Evolutionary conservation across 2,329 filamentous ascomycete genomes (phyloP).

Genomic region (Penicillium sclerotigenum): DNA sequence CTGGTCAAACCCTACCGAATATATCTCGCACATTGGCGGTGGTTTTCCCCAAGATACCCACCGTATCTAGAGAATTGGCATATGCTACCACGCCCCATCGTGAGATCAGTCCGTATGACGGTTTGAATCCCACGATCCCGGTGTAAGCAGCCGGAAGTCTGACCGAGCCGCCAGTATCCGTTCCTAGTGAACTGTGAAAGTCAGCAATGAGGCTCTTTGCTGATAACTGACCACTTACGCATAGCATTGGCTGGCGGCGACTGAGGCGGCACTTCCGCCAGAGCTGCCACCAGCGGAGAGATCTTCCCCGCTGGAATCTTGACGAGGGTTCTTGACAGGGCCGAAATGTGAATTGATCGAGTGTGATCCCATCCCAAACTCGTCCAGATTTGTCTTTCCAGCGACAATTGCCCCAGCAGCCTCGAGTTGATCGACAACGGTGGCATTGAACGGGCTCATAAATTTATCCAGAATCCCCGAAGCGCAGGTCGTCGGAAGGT

Average conservation of each 20-base stretch:
- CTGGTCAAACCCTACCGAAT: constrained; percentile 41
- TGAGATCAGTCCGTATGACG: constrained; percentile 83
- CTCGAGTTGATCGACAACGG: constrained; percentile 68
- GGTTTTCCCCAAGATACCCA: constrained; percentile 67
- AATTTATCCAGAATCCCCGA: constrained; percentile 71
- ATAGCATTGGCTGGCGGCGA: constrained; percentile 62
- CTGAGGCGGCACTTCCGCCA: constrained; percentile 85
- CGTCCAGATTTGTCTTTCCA: constrained; percentile 90
- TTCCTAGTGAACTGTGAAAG: constrained; percentile 68
- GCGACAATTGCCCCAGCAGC: constrained; percentile 61
- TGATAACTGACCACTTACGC: constrained; percentile 42
- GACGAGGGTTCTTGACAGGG: constrained; percentile 56
- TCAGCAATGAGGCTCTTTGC: neutral
- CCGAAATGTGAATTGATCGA: constrained; percentile 67
- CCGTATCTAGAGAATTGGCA: constrained; percentile 88
- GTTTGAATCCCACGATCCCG: constrained; percentile 80
- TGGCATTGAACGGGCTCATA: constrained; percentile 75
- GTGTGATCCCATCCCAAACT: constrained; percentile 93
- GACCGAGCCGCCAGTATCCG: constrained; percentile 89
- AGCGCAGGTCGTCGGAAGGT: constrained; percentile 75
- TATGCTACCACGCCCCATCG: constrained; percentile 86
- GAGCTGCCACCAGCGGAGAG: constrained; percentile 84
- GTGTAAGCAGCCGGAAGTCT: constrained; percentile 85
- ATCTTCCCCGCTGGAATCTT: constrained; percentile 34
- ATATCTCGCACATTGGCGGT: constrained; percentile 53